phyloP scores from a whole-genome alignment of 164 flowering plant species.

The Buxus sempervirens region DNA sequence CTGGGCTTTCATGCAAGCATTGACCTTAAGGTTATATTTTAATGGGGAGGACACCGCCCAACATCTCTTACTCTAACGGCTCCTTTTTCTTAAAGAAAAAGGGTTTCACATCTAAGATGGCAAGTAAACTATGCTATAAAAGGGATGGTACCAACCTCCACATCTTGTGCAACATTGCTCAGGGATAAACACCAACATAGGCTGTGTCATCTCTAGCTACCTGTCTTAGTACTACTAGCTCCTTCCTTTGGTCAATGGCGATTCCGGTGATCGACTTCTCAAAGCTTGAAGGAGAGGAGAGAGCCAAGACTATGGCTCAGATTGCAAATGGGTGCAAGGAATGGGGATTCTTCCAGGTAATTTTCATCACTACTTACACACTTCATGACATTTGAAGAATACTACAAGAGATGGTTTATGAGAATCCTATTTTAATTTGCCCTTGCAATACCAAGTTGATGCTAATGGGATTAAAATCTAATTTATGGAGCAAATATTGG shows the following conservation, averaged over 20 bases:
- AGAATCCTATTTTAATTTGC: too few species aligned
- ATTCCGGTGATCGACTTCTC: conserved; percentile 92
- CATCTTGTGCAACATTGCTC: background rate
- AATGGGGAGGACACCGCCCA: conserved; percentile 8
- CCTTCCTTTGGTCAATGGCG: conserved; percentile 37
- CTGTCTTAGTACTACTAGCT: background rate
- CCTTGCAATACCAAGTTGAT: background rate
- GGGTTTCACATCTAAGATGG: conserved; percentile 6
- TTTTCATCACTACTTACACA: background rate
- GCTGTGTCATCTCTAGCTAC: background rate
- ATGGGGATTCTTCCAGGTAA: conserved; percentile 93
- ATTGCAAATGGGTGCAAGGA: conserved; percentile 69
- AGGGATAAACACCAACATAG: background rate
- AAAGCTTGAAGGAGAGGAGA: conserved; percentile 63
- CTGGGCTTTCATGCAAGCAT: background rate
- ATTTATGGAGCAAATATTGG: too few species aligned
- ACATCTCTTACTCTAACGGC: conserved; percentile 4
- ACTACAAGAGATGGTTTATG: too few species aligned
- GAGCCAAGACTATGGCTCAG: conserved; percentile 55
- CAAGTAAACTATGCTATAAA: conserved; percentile 13
- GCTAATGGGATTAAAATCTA: background rate
- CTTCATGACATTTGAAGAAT: too few species aligned
- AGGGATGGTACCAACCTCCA: background rate
- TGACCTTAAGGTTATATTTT: background rate
- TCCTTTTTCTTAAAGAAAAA: background rate